Base-by-base conservation (phyloP, 108 stramenopile species). In the Pseudonitzschia delicatissima region DNA sequence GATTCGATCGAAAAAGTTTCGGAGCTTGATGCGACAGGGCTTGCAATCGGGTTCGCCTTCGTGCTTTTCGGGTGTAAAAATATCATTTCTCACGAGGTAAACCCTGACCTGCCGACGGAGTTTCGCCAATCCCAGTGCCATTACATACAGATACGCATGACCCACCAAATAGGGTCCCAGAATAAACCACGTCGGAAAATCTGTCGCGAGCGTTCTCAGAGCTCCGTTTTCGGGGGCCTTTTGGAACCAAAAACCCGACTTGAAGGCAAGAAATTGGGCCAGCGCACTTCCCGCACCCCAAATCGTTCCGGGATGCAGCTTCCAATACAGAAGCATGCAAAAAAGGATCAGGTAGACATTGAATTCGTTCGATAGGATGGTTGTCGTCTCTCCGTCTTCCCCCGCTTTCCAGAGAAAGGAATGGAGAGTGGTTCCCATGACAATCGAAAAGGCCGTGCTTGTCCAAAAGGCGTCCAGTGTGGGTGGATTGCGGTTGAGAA, bases 1-100 rank as follows among this genome's bases (percentile, higher is more conserved):
- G 37, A 82, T 69, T 4, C 62, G 66, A 50, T 82, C 81, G 69
- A 82, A 82, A 5, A 49, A 23, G 8, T 8, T 17, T 17, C 48
- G 48, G n/a, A 49, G 47, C 18, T 52, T 33, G 3, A 21, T 17
- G 8, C n/a, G 9, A 61, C 60, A n/a, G n/a, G n/a, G n/a, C n/a
- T n/a, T n/a, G n/a, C n/a, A n/a, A n/a, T n/a, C n/a, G n/a, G n/a
- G n/a, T n/a, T n/a, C n/a, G n/a, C n/a, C n/a, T n/a, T n/a, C n/a
- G n/a, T n/a, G n/a, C 11, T 39, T 39, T 11, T 39, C 37, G 11
- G 37, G 11, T 39, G 37, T 8, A 39, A 39, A 39, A 8, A 11
- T 11, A 39, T 8, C 8, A 8, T 39, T 28, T 66, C 42, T 21
- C 18, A 66, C 17, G n/a, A 66, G 8, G 5, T 4, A 47, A 44